These are phyloP conservation scores for Endogone sp. DNA, from an alignment of 192 early-diverging fungal genomes.

Conservation along the genomic window DNA sequence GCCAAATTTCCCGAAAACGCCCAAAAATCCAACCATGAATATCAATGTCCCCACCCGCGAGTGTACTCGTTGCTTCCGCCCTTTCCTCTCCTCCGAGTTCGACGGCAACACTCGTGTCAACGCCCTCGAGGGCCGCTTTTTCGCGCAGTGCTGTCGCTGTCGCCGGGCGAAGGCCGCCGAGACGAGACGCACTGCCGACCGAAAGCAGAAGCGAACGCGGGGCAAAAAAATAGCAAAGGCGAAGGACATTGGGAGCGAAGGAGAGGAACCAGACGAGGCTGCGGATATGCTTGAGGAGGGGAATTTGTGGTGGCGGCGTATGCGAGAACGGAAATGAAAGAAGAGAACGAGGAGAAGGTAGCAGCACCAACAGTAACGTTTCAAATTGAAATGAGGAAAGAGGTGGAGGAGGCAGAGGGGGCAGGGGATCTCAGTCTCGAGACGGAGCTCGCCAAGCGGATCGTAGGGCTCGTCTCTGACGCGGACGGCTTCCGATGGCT, in stretches of 20 bases:
- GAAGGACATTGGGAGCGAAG: background rate
- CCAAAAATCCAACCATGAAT: background rate
- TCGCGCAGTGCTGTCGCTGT: background rate
- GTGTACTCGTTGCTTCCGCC: background rate
- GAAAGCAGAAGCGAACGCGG: too few relatives aligned
- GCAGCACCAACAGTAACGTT: background rate
- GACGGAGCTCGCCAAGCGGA: background rate
- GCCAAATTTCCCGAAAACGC: too few relatives aligned
- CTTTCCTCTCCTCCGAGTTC: background rate
- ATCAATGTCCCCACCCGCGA: background rate
- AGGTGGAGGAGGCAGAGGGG: too few relatives aligned
- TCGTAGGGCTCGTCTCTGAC: background rate
- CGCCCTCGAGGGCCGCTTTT: background rate
- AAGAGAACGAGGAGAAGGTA: background rate
- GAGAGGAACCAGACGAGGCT: background rate
- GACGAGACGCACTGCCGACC: background rate
- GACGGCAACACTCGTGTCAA: background rate
- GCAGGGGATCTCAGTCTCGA: background rate
- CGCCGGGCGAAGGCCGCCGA: background rate
- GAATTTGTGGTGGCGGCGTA: background rate
- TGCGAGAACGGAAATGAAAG: background rate
- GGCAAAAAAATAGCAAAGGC: too few relatives aligned
- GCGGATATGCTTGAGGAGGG: background rate
- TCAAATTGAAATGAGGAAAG: background rate
- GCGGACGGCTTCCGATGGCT: background rate